Conservation (phyloP, 2,329 filamentous ascomycete genomes). For the Talaromyces albobiverticillius region DNA sequence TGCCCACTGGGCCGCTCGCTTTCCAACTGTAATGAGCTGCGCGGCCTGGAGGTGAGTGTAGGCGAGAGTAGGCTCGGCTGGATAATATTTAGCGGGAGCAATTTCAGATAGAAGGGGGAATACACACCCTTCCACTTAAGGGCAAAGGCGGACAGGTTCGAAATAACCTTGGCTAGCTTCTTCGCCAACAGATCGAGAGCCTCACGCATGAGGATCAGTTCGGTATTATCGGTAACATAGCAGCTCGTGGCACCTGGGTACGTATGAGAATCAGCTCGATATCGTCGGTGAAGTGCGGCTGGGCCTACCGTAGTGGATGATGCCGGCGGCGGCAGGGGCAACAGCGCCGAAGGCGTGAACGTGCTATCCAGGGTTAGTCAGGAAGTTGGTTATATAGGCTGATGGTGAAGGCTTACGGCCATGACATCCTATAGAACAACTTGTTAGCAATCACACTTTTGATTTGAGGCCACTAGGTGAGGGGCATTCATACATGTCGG, state of each 20-base stretch:
- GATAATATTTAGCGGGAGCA: constrained; percentile 27
- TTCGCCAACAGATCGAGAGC: constrained; percentile 72
- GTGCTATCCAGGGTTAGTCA: constrained; percentile 37
- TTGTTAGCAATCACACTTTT: constrained; percentile 55
- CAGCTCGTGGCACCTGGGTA: constrained; percentile 28
- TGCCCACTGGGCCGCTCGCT: constrained; percentile 68
- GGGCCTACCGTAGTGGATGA: constrained; percentile 68
- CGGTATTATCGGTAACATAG: constrained; percentile 67
- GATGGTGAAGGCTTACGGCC: constrained; percentile 28
- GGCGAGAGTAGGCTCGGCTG: constrained; percentile 5
- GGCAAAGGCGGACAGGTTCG: constrained; percentile 71
- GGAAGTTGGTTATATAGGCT: not conserved
- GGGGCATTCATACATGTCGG: constrained; percentile 12
- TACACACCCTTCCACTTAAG: constrained; percentile 69
- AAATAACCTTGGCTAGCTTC: constrained; percentile 75
- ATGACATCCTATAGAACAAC: constrained; percentile 48
- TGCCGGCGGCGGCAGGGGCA: constrained; percentile 71
- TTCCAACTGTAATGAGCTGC: constrained; percentile 59
- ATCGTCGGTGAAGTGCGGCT: constrained; percentile 52
- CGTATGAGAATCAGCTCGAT: constrained; percentile 14
- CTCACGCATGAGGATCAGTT: constrained; percentile 72
- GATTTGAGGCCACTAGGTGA: constrained; percentile 32
- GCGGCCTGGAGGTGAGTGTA: constrained; percentile 36
- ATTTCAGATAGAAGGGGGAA: constrained; percentile 74
- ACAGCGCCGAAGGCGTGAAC: constrained; percentile 50